phyloP scores from a whole-genome alignment of 2,329 filamentous ascomycete species.

The Aspergillus sp. region DNA sequence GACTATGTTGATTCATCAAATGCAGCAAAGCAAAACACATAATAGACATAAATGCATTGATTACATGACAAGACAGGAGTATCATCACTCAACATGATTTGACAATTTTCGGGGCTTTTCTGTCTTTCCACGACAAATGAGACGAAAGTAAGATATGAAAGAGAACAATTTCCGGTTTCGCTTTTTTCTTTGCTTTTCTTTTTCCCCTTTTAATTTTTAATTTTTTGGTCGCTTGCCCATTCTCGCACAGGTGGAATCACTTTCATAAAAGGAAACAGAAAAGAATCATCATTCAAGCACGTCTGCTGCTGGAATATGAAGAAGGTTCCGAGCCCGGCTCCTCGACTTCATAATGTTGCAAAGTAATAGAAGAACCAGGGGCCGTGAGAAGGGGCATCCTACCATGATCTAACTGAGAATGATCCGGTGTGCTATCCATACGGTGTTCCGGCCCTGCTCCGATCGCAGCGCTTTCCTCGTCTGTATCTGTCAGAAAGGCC shows the following conservation, averaged over 20 bases:
- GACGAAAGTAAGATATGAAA: background rate
- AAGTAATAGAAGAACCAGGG: constrained; percentile 16
- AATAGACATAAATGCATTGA: background rate
- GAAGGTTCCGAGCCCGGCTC: constrained; percentile 19
- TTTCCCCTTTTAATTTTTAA: background rate
- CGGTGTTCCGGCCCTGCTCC: background rate
- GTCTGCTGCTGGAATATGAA: constrained; percentile 3
- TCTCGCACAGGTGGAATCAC: too few relatives aligned
- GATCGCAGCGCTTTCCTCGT: background rate
- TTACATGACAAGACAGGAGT: background rate
- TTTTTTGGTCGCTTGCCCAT: background rate
- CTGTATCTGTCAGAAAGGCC: background rate
- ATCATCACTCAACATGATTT: background rate
- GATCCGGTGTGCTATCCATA: constrained; percentile 15
- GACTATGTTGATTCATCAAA: constrained; percentile 6
- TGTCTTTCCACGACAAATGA: too few relatives aligned
- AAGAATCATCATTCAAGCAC: constrained; percentile 7
- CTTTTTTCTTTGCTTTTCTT: too few relatives aligned
- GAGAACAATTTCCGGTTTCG: background rate
- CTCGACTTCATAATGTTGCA: constrained; percentile 33
- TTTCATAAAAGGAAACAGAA: constrained; percentile 1
- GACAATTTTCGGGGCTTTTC: too few relatives aligned
- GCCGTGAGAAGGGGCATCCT: constrained; percentile 26
- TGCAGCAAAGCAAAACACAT: constrained; percentile 1
- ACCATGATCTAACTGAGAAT: constrained; percentile 19